Base-by-base conservation (phyloP, 495 filamentous ascomycete species). In the Tricharina praecox region DNA sequence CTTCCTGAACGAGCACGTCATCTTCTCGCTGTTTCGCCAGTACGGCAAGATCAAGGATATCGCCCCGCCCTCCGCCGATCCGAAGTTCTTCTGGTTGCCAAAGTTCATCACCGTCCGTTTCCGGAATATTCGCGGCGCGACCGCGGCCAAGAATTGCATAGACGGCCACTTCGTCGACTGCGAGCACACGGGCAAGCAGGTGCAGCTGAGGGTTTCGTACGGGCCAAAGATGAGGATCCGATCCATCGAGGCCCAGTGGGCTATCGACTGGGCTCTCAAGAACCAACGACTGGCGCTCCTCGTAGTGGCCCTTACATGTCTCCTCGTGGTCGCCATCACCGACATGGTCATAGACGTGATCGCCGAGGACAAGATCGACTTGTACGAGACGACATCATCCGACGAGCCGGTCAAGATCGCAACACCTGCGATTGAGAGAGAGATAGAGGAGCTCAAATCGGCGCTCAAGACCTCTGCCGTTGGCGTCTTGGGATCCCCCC, bases 11-110 rank as follows among this genome's bases (percentile, higher is more conserved):
- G 83, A 88, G 52, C 88, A 97, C 60, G 73, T 71, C 7, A 61
- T 95, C 0, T 97, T 92, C 62, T 76, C 73, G 20, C 62, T 93
- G 13, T 94, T 96, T 50, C 76, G 90, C 20, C 74, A 71, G 48
- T 97, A 92, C 63, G 90, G 90, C 2, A 93, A 90, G 56, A 71
- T 97, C 21, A 63, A 69, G 15, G 82, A 95, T 47, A 93, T 97
- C 44, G 69, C 70, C 0, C 66, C 72, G 3, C 87, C 94, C 2
- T 3, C 9, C 23, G 23, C 41, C 57, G 74, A 85, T 1, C 68
- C 78, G 2, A 84, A 87, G 53, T 92, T 85, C 11, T 94, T 93
- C 61, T 64, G 81, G 2, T 40, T 81, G 11, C 87, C 87, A 0
- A 77, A 75, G 53, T 93, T 71, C 64, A 84, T 87, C 3, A 73